Percentiles rank a stretch among this genome's conserved stretches.
Conservation (phyloP, 2,329 filamentous ascomycete species). For the Colletotrichum musae region DNA sequence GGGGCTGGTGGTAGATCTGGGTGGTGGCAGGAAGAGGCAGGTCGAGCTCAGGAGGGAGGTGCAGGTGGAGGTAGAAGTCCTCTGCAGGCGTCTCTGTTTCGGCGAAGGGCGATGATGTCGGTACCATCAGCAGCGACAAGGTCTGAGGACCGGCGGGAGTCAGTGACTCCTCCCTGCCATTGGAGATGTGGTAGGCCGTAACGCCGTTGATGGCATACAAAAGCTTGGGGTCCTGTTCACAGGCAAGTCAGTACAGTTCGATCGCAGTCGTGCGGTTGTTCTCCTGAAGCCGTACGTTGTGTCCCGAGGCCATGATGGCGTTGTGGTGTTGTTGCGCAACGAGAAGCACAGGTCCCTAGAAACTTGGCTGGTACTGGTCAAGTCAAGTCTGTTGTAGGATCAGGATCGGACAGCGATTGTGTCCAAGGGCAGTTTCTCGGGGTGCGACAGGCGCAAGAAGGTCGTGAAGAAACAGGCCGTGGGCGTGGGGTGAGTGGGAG, state of each 20-base stretch:
- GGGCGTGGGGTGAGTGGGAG: background rate
- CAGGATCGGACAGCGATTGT: background rate
- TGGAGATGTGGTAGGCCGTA: slow-evolving; percentile 89
- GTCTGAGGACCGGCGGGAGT: slow-evolving; percentile 91
- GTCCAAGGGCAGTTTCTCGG: background rate
- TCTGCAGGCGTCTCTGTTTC: slow-evolving; percentile 82
- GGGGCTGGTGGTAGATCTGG: slow-evolving; percentile 96
- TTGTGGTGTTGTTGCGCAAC: slow-evolving; percentile 15
- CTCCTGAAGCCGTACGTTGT: slow-evolving; percentile 54
- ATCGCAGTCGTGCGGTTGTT: background rate
- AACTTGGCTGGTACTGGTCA: slow-evolving; percentile 20
- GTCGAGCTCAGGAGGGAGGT: slow-evolving; percentile 94
- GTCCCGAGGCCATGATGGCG: slow-evolving; percentile 59
- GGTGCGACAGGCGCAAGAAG: slow-evolving; percentile 16
- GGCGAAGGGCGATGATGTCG: slow-evolving; percentile 82
- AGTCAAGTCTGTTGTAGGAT: background rate
- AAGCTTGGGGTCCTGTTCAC: slow-evolving; percentile 71
- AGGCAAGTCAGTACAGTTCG: slow-evolving; percentile 18
- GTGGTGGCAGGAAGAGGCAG: slow-evolving; percentile 94
- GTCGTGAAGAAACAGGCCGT: slow-evolving; percentile 11
- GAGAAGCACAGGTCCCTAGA: background rate
- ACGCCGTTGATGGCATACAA: slow-evolving; percentile 86
- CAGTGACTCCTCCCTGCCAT: slow-evolving; percentile 87
- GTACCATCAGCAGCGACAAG: slow-evolving; percentile 94
- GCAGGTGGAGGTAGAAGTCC: slow-evolving; percentile 97